Base-by-base conservation (phyloP, 331 rosid species). In the Quercus phellos region DNA sequence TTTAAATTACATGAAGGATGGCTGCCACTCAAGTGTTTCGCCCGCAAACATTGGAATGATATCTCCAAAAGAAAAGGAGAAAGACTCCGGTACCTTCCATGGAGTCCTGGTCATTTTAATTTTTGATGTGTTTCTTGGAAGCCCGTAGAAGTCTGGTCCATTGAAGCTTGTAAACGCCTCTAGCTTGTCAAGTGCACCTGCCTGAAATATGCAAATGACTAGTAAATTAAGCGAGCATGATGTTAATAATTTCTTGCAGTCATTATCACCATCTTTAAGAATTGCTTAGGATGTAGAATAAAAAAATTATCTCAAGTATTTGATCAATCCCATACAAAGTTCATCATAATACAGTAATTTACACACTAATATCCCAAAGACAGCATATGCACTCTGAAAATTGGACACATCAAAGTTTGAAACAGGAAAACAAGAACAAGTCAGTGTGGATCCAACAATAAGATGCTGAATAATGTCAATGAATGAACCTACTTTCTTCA, bases 91-190 rank as follows among this genome's bases (percentile, higher is more conserved):
- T 73, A 94, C 98, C 85, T 53, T 88, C 91, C 96, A 92, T 74
- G 89, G 89, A 73, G 84, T 84, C 83, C 85, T 89, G 77, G 76
- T 84, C 86, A 94, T 74, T 74, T 72, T 90, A 68, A 90, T 87
- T 84, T 89, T 92, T 18, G 84, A 82, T 50, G 84, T 80, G 87
- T 90, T 94, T 82, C 97, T 80, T 17, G 98, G 97, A 70, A 94
- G 91, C 42, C 97, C 92, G 78, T 93, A 93, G 83, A 93, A 93
- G 81, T 94, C 98, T 13, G 98, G 95, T 68, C 97, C 98, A 81
- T 92, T 94, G 43, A 94, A 94, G 84, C 98, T 92, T 74, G 96
- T 82, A 83, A 94, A 92, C 43, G 97, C 93, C 82, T 94, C 98
- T 78, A 94, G 85, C 86, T 90, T 92, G 82, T 88, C 93, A 3